A percentile compares a stretch with the other conserved stretches of the same genome.
phyloP scores from a whole-genome alignment of 139 green algal genomes.

The Tetraselmis chui region DNA sequence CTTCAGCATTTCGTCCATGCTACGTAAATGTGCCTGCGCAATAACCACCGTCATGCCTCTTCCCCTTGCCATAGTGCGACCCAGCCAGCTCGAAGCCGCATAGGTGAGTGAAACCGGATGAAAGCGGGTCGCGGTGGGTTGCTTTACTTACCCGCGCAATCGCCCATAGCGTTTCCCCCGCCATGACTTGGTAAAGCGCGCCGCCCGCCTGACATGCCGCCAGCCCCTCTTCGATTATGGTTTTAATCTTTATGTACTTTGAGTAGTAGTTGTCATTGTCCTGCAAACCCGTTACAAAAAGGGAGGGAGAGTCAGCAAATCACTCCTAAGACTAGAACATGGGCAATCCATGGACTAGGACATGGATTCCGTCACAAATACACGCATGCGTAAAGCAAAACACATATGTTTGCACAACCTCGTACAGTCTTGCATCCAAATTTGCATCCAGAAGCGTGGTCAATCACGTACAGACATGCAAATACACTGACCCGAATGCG shows the following conservation, averaged over 20 bases:
- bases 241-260: background rate
- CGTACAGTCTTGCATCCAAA: too few relatives aligned
- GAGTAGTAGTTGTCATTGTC: background rate
- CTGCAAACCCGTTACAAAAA: too few relatives aligned
- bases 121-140: background rate
- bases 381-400: too few relatives aligned
- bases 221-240: background rate
- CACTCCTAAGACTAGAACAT: too few relatives aligned
- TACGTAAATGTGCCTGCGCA: background rate
- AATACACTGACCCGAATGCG: too few relatives aligned
- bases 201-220: background rate
- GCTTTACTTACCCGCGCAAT: background rate
- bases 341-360: too few relatives aligned
- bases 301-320: too few relatives aligned
- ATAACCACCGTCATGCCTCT: background rate
- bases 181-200: background rate
- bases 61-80: too few relatives aligned
- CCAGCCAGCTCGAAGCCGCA: background rate
- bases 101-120: background rate
- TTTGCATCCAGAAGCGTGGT: too few relatives aligned
- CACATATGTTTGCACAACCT: too few relatives aligned
- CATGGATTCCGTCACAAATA: too few relatives aligned
- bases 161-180: background rate
- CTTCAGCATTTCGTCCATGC: background rate
- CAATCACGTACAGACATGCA: too few relatives aligned